Percentiles rank a stretch among this genome's conserved stretches.
Evolutionary conservation across 768 basidiomycete genomes (phyloP).

Genomic region (Cubamyces lactineus): DNA sequence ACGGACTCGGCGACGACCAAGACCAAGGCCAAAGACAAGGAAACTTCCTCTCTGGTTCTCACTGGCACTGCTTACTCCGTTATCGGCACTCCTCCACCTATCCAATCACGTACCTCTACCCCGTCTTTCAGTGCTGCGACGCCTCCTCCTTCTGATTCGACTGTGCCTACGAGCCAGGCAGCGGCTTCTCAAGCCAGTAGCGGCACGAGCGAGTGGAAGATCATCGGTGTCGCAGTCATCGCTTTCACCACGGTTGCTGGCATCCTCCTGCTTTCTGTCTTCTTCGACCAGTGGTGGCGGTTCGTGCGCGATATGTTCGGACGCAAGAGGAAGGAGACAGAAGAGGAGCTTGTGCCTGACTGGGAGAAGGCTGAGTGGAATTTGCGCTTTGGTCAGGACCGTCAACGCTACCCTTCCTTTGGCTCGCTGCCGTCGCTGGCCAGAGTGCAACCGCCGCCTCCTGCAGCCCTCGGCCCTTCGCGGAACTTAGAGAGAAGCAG

Average conservation of each 20-base stretch:
- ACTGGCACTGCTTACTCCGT: constrained; percentile 18
- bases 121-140: background rate
- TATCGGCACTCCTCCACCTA: constrained; percentile 13
- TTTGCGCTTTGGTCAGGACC: constrained; percentile 34
- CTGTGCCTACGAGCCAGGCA: background rate
- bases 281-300: constrained; percentile 74
- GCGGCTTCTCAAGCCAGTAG: background rate
- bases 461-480: background rate
- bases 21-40: constrained; percentile 5
- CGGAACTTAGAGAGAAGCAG: background rate
- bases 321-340: constrained; percentile 38
- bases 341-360: constrained; percentile 66
- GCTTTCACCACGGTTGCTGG: constrained; percentile 61
- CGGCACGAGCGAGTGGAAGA: constrained; percentile 64
- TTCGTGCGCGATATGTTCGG: constrained; percentile 56
- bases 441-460: constrained; percentile 13
- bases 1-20: background rate
- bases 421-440: constrained; percentile 23
- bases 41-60: background rate
- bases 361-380: constrained; percentile 67
- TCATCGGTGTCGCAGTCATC: constrained; percentile 68
- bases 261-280: constrained; percentile 59
- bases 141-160: background rate
- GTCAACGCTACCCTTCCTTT: constrained; percentile 38
- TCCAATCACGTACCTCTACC: background rate